Base-by-base conservation (phyloP, 805 yeast genomes). In the Hanseniaspora lachancei region DNA sequence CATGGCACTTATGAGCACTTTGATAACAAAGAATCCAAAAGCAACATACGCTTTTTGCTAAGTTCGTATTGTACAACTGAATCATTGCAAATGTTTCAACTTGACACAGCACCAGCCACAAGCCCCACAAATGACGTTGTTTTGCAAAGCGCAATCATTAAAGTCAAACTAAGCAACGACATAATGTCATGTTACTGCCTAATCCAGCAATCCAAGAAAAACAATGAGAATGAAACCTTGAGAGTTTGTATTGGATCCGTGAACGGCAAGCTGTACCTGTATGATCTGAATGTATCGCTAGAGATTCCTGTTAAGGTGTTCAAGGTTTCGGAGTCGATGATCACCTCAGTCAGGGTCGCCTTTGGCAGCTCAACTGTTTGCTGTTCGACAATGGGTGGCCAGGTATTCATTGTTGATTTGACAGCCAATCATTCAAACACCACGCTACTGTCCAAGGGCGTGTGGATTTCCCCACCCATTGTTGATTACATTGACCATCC, bases 161-260 rank as follows among this genome's bases (percentile, higher is more conserved):
- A 51, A 9, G 35, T 51, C 3, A 43, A 36, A 20, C 24, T 34
- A 20, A 32, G 23, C n/a, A 51, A 51, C 36, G 55, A 52, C 23
- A 46, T 16, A 15, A 36, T 52, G 3, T 34, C 46, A 24, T 29
- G 44, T n/a, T 38, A 46, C n/a, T 43, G 49, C 12, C 5, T 51
- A 23, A 44, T 43, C 6, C 39, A 29, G 34, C 23, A 13, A 4
- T 32, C 6, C 9, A 32, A 34, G 7, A 12, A 8, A 20, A 39
- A 49, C 54, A 29, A 32, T 49, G 0, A 58, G 59, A 8, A 21
- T 20, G 27, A 40, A 21, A 40, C 16, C 24, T 23, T 40, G 6
- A 20, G 21, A 2, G 69, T 75, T 0, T 60, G 82, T n/a, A 74
- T 74, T 5, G 80, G 78, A 12, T 78, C 79, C 58, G 77, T 77